Base-by-base conservation (phyloP, 805 yeast genomes). In the Metschnikowia shivogae region DNA sequence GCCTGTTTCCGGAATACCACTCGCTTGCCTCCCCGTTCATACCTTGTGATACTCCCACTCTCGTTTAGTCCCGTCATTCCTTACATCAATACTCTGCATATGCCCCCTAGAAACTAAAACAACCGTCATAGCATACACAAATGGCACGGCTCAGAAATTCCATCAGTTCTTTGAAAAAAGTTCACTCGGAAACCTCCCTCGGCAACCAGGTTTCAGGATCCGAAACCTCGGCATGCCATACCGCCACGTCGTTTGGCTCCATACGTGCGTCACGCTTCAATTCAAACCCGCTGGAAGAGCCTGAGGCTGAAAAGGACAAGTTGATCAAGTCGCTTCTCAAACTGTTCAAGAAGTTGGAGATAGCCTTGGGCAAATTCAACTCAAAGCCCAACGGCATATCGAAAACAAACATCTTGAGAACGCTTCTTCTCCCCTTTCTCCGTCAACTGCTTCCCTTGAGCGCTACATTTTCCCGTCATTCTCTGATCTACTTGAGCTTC, bases 361-460 rank as follows among this genome's bases (percentile, higher is more conserved):
- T 68, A 17, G 68, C 72, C 4, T 60, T 75, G 42, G 55, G 58
- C 34, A 77, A 75, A 53, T 78, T 77, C 55, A 64, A 41, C 32
- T 44, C 53, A 10, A 53, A 54, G 34, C 53, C 45, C 43, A 47
- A 44, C 17, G 61, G 60, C 40, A 44, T 56, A 36, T 48, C 54
- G 30, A 49, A 52, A 32, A 51, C 59, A 24, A 78, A 78, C 55
- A 63, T 78, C 11, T 58, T 78, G 27, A 60, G 83, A 32, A 68
- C 78, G 2, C 61, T 72, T 4, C 59, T 78, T 17, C 59, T 78
- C 24, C 55, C 60, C 11, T 49, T 57, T 43, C 51, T 55, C 27
- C 54, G 57, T 20, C 48, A 39, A 42, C 52, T 53, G 37, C 58
- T 53, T 20, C 50, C 50, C 31, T 47, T 66, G 17, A 58, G 58